A percentile compares a stretch with the other conserved stretches of the same genome.
Evolutionary conservation across 352 stramenopile species (phyloP).

Genomic region (Globisporangium lucens): DNA sequence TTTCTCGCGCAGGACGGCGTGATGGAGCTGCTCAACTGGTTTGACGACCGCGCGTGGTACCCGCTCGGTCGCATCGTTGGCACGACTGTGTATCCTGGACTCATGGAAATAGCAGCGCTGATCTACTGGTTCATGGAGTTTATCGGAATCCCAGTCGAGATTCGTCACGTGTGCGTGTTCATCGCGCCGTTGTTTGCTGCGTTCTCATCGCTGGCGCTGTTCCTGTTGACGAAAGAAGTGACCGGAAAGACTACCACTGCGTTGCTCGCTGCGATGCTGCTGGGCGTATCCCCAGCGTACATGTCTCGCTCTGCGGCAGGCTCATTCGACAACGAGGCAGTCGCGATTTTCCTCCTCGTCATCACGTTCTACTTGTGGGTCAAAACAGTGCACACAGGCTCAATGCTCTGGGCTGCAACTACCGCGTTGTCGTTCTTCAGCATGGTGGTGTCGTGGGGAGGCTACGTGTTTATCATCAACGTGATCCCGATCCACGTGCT

Average conservation of each 20-base stretch:
- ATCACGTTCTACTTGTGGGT: constrained; percentile 98
- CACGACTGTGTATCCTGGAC: constrained; percentile 91
- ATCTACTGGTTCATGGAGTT: constrained; percentile 76
- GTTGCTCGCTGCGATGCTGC: constrained; percentile 89
- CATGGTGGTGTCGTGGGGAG: constrained; percentile 96
- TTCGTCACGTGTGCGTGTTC: constrained; percentile 90
- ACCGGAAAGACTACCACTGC: constrained; percentile 63
- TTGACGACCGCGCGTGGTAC: constrained; percentile 96
- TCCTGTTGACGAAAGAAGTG: constrained; percentile 84
- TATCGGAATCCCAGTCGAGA: constrained; percentile 59
- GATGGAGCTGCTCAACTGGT: constrained; percentile 96
- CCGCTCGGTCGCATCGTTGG: constrained; percentile 91
- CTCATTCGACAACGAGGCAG: constrained; percentile 98
- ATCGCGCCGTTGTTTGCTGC: constrained; percentile 87
- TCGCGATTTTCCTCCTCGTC: constrained; percentile 97
- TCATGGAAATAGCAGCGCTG: constrained; percentile 83
- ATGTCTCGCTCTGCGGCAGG: constrained; percentile 96
- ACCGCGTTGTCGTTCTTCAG: constrained; percentile 94
- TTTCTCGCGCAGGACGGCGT: constrained; percentile 89
- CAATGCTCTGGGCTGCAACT: constrained; percentile 62
- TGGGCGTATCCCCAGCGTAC: constrained; percentile 96
- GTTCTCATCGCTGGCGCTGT: constrained; percentile 81
- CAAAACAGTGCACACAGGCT: constrained; percentile 67
- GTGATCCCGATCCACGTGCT: constrained; percentile 96
- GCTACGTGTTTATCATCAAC: constrained; percentile 99